These are phyloP conservation scores for Cinchona pubescens DNA, from an alignment of 257 asterid genomes.

Conservation along the genomic window DNA sequence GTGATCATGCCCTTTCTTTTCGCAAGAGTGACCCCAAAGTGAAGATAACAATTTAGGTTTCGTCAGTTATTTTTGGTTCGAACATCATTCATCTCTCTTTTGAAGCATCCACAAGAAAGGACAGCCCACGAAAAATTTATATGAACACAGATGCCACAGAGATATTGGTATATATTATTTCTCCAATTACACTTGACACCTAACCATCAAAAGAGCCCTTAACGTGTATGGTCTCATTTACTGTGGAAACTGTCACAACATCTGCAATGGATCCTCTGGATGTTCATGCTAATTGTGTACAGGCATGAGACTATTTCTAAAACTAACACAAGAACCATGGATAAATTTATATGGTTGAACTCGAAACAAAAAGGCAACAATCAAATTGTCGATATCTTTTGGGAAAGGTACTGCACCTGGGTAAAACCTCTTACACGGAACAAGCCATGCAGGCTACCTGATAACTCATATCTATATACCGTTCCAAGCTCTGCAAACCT, in stretches of 20 bases:
- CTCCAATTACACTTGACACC: neutral
- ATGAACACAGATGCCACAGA: no score
- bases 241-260: neutral
- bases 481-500: slow-evolving; percentile 99
- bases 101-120: neutral
- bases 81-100: neutral
- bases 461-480: slow-evolving; percentile 89
- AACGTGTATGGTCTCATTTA: neutral
- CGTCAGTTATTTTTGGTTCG: neutral
- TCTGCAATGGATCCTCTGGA: neutral
- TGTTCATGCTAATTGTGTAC: neutral
- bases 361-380: neutral
- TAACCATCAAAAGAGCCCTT: neutral
- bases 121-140: no score
- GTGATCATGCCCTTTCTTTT: neutral
- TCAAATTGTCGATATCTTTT: neutral
- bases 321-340: no score
- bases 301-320: neutral
- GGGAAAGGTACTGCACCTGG: slow-evolving; percentile 50
- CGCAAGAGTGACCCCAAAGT: neutral
- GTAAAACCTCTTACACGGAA: slow-evolving; percentile 97
- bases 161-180: no score
- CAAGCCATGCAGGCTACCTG: slow-evolving; percentile 96
- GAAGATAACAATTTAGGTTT: neutral
- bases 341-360: neutral